A percentile compares a stretch with the other conserved stretches of the same genome.
Conservation (phyloP, 2,329 filamentous ascomycete genomes). For the Alternaria gansuensis region DNA sequence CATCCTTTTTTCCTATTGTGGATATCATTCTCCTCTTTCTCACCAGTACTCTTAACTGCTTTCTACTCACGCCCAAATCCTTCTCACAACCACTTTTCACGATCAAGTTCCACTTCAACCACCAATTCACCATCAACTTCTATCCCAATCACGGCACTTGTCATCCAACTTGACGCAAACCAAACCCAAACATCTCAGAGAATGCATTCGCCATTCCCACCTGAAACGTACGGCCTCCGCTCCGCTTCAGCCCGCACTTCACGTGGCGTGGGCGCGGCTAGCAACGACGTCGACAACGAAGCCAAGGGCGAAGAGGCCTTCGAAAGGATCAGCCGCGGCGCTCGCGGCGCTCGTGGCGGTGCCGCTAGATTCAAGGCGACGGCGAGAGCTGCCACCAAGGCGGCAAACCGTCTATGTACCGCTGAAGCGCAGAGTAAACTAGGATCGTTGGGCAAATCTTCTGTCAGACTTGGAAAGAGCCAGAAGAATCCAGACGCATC, state of each 20-base stretch:
- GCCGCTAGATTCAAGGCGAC: background rate
- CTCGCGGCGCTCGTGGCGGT: background rate
- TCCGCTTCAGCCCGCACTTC: background rate
- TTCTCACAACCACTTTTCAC: background rate
- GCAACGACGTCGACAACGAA: conserved; percentile 5
- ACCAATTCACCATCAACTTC: background rate
- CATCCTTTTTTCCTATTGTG: background rate
- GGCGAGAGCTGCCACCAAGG: background rate
- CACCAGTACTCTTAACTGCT: background rate
- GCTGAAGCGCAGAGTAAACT: background rate
- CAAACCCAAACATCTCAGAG: background rate
- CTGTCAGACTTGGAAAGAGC: background rate
- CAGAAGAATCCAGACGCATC: background rate
- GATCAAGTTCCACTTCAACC: background rate
- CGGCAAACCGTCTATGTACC: background rate
- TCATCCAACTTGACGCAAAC: background rate
- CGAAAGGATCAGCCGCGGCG: conserved; percentile 1
- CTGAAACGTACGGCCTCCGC: background rate
- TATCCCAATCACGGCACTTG: background rate
- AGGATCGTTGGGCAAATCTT: background rate
- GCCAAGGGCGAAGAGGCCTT: conserved; percentile 7
- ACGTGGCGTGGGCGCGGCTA: background rate
- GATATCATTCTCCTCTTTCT: background rate
- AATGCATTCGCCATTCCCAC: background rate
- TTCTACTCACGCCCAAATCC: background rate